Evolutionary conservation across 164 flowering plant genomes (phyloP), one percentile per base, ranked within the genome.

Genomic region (Malania oleifera): DNA sequence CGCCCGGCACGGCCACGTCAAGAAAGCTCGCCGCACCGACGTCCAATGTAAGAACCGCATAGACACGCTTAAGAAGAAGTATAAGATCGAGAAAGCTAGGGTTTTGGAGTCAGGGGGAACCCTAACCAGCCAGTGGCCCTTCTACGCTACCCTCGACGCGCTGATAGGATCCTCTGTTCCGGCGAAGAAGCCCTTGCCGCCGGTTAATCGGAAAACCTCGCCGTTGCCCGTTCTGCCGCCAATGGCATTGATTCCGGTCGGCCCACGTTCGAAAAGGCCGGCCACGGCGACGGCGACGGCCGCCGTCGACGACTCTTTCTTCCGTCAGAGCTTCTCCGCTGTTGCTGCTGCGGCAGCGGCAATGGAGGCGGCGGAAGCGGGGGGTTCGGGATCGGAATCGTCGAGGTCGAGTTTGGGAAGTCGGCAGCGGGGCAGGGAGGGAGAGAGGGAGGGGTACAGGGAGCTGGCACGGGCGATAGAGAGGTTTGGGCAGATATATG

Each of bases 21-120:
- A 20, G 12, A 51, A 56, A 50, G 14, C 60, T 11, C 53, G 45
- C 45, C 62, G 66, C 6, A 61, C 71, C 17, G 77, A 59, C 35
- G 48, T 60, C n/a, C 77, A 73, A 74, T 73, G 77, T 53, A 73
- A 70, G 63, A 70, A 70, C 61, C 71, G 74, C 11, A 70, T 73
- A 57, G 77, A 70, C 44, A 70, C 71, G 6, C 53, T 73, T 8
- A 73, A 73, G 66, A 73, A 67, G 66, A 69, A 66, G 69, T 73
- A 70, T 61, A 73, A 70, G 61, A 28, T 62, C 49, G 77, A 73
- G 66, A 70, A 63, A 54, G 56, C 68, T 51, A 62, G 60, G 68
- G 61, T 65, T 57, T 47, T 46, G 4, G 70, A 48, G 4, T 54
- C 69, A 26, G 20, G 12, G 6, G 81, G 61, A 0, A 19, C 22